Evolutionary conservation across 257 asterid genomes (phyloP).

Genomic region (Solanum clarkiae): DNA sequence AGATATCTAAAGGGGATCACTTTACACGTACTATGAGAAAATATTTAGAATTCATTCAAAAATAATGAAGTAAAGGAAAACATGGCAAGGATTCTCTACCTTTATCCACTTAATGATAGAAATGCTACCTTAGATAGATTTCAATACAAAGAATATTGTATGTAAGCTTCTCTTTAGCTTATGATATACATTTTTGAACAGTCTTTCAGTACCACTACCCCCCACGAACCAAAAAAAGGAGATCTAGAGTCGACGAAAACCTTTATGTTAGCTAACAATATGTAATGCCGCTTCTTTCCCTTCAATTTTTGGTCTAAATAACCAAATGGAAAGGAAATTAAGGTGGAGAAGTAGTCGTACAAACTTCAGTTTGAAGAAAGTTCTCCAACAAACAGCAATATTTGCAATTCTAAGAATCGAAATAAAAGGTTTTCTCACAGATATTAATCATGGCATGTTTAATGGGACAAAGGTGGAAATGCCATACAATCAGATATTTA

Average conservation of each 20-base stretch:
- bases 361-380: not conserved
- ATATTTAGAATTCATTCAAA: not conserved
- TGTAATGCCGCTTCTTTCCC: not conserved
- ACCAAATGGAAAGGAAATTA: not conserved
- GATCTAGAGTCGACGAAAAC: not conserved
- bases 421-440: not conserved
- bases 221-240: not conserved
- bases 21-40: not conserved
- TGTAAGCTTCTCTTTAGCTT: not conserved
- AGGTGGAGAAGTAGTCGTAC: not conserved
- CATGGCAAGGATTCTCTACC: not conserved
- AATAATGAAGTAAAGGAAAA: not conserved
- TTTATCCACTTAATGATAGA: not conserved
- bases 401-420: not conserved
- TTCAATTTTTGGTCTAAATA: not conserved
- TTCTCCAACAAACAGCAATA: not conserved
- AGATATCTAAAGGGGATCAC: not conserved
- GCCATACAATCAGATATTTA: not conserved
- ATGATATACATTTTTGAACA: not conserved
- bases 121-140: not conserved
- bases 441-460: not conserved
- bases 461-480: not conserved
- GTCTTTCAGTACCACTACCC: not conserved
- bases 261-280: not conserved
- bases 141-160: not conserved